Percentiles rank a stretch among this genome's conserved stretches.
Evolutionary conservation across 495 filamentous ascomycete genomes (phyloP).

Genomic region (Xylaria castorea): DNA sequence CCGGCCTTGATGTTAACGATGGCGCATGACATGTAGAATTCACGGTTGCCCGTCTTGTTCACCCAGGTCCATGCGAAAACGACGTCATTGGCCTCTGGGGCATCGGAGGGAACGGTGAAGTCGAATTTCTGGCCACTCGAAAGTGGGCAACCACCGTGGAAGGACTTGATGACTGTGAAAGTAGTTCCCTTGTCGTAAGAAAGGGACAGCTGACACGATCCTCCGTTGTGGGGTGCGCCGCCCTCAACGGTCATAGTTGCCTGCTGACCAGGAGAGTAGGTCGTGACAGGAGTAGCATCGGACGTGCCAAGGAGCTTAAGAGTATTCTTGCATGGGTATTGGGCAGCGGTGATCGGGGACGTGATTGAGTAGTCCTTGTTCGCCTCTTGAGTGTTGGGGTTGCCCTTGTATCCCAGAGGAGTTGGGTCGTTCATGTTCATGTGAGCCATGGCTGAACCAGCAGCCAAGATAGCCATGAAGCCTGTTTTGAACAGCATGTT

Average conservation of each 20-base stretch:
- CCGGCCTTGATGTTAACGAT: constrained; percentile 59
- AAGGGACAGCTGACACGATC: constrained; percentile 68
- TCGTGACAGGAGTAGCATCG: constrained; percentile 53
- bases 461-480: constrained; percentile 41
- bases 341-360: constrained; percentile 55
- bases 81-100: constrained; percentile 60
- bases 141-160: constrained; percentile 67
- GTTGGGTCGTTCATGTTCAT: constrained; percentile 65
- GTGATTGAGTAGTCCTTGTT: constrained; percentile 65
- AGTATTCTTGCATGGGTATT: constrained; percentile 76
- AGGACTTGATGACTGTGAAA: constrained; percentile 71
- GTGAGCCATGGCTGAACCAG: constrained; percentile 56
- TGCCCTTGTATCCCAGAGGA: constrained; percentile 60
- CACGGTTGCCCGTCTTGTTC: constrained; percentile 71
- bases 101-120: constrained; percentile 69
- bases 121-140: constrained; percentile 52
- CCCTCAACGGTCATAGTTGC: constrained; percentile 67
- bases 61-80: constrained; percentile 72
- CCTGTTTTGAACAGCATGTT: constrained; percentile 48
- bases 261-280: constrained; percentile 60
- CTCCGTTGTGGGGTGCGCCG: constrained; percentile 66
- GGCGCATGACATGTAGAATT: constrained; percentile 75
- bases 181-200: constrained; percentile 67
- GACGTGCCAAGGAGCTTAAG: constrained; percentile 57
- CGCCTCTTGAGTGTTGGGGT: constrained; percentile 50